A percentile compares a stretch with the other conserved stretches of the same genome.
phyloP scores from a whole-genome alignment of 345 rosid genomes.

The Diplotaxis tenuifolia region DNA sequence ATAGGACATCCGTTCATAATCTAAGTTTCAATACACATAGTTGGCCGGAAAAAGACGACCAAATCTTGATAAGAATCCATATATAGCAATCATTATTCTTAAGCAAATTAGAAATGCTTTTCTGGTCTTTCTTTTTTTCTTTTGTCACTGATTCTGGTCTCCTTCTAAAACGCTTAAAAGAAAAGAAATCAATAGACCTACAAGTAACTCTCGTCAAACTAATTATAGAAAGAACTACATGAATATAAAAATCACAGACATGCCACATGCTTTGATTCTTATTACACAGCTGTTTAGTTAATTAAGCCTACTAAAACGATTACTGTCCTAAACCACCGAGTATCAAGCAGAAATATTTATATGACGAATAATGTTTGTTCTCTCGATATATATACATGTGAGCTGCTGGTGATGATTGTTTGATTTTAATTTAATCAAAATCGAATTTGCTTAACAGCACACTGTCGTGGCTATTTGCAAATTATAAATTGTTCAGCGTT shows the following conservation, averaged over 20 bases:
- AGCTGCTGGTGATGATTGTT: slow-evolving; percentile 25
- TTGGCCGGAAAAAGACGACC: slow-evolving; percentile 8
- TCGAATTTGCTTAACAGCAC: slow-evolving; percentile 10
- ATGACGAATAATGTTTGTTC: not conserved
- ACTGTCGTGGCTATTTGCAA: slow-evolving; percentile 24
- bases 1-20: not conserved
- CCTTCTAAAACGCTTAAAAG: not conserved
- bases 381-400: not conserved
- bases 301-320: slow-evolving; percentile 33
- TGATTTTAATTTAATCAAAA: slow-evolving; percentile 6
- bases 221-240: slow-evolving; percentile 25
- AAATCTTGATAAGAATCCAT: slow-evolving; percentile 23
- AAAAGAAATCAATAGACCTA: not conserved
- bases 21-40: not conserved
- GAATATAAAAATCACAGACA: slow-evolving; percentile 33
- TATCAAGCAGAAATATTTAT: not conserved
- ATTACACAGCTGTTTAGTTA: slow-evolving; percentile 37
- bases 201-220: slow-evolving; percentile 20
- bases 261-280: slow-evolving; percentile 41
- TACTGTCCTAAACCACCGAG: slow-evolving; percentile 36
- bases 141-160: too few species aligned
- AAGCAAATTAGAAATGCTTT: not conserved
- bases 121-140: too few species aligned
- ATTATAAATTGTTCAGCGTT: not conserved
- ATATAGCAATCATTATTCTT: not conserved